A percentile compares a stretch with the other conserved stretches of the same genome.
These are phyloP conservation scores for Trapa bicornis DNA, from an alignment of 345 rosid species.

Conservation along the genomic window DNA sequence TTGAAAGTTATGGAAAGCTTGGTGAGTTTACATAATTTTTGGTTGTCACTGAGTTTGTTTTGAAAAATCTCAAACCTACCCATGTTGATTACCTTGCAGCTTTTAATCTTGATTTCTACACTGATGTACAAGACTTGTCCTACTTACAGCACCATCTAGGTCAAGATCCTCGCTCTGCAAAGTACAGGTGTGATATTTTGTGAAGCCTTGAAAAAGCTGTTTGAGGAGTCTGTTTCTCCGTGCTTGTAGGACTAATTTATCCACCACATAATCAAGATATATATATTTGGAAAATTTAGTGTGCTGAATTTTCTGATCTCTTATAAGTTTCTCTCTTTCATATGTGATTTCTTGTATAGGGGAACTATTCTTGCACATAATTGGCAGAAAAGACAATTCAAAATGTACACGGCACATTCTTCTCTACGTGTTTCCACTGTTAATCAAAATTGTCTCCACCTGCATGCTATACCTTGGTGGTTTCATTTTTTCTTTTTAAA, in stretches of 20 bases:
- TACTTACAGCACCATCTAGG: constrained; percentile 52
- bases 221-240: not conserved
- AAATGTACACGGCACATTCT: not conserved
- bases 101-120: constrained; percentile 72
- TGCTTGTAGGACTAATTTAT: not conserved
- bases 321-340: not conserved
- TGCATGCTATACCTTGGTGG: not conserved
- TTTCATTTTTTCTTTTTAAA: not conserved
- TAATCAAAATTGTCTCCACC: not conserved
- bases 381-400: not conserved
- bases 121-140: constrained; percentile 82
- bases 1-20: constrained; percentile 83
- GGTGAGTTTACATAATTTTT: constrained; percentile 21
- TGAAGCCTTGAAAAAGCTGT: not conserved
- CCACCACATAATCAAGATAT: not conserved
- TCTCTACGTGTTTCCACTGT: not conserved
- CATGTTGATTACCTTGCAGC: constrained; percentile 28
- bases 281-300: not conserved
- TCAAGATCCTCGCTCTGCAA: constrained; percentile 78
- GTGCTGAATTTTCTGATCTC: not conserved
- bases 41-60: not conserved
- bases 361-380: not conserved
- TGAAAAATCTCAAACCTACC: not conserved
- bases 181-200: constrained; percentile 51
- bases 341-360: not conserved